Conservation (phyloP, 176 grass and related monocot genomes). For the Carex kokanica region DNA sequence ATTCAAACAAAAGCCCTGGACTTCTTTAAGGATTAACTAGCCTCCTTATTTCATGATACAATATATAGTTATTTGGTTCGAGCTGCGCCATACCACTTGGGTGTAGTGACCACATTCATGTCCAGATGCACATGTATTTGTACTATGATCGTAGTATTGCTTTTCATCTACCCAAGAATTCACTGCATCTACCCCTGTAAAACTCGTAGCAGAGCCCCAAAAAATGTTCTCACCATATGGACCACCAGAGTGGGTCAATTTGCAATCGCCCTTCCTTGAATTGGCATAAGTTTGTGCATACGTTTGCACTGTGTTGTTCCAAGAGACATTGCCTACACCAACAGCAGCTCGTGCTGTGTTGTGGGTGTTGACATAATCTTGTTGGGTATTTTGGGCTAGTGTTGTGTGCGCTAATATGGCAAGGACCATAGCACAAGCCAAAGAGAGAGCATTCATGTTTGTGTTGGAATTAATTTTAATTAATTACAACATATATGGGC, state of each 20-base stretch:
- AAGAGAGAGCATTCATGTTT: too few relatives aligned
- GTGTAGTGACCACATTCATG: constrained; percentile 42
- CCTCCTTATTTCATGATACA: neutral
- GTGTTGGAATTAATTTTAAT: too few relatives aligned
- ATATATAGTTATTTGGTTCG: neutral
- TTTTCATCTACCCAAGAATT: constrained; percentile 30
- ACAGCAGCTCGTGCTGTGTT: constrained; percentile 29
- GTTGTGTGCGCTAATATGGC: constrained; percentile 9
- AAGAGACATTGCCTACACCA: constrained; percentile 32
- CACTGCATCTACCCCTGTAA: constrained; percentile 26
- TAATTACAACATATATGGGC: too few relatives aligned
- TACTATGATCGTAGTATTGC: constrained; percentile 42
- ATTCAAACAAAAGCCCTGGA: neutral
- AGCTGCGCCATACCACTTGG: constrained; percentile 49
- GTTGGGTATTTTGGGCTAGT: constrained; percentile 30
- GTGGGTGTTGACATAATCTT: constrained; percentile 42
- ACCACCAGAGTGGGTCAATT: constrained; percentile 38
- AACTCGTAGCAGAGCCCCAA: constrained; percentile 23
- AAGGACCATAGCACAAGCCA: too few relatives aligned
- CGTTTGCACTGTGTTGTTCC: constrained; percentile 28
- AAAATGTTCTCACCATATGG: constrained; percentile 56
- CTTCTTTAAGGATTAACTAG: neutral
- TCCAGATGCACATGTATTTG: constrained; percentile 33
- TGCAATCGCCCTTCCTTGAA: constrained; percentile 33
- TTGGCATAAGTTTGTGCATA: constrained; percentile 45